Base-by-base conservation (phyloP, 2,329 filamentous ascomycete species). In the Cladophialophora exuberans region DNA sequence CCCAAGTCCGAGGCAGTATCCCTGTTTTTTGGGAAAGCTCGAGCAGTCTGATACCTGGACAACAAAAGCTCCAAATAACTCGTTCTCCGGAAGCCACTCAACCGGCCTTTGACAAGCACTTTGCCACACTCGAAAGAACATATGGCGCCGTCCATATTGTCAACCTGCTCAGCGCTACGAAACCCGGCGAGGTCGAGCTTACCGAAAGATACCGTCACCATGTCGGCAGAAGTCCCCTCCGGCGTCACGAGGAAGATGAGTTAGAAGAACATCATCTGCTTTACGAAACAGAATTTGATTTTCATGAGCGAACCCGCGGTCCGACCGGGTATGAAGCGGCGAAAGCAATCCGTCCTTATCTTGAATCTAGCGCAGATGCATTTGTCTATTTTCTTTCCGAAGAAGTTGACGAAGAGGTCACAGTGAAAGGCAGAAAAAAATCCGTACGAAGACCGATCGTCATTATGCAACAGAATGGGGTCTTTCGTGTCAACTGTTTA, bases 21-120 rank as follows among this genome's bases (percentile, higher is more conserved):
- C 94, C 94, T 1, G 81, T 97, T 2, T 99, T 99, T 70, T 99
- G 94, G 94, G 94, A 99, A 70, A 94, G 97, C 71, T 83, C 87
- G 23, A 85, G 91, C 9, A 92, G 92, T 17, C 80, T 97, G 26
- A 80, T 96, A 30, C 93, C 94, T 0, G 90, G 89, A 2, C 90
- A 97, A 65, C 94, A 97, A 69, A 97, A 97, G 69, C 96, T 99
- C 39, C 86, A 87, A 33, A 83, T 97, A 39, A 96, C 92, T 5
- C 82, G 94, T 56, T 96, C 92, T 10, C 81, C 84, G 0, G 92
- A 97, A 67, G 94, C 94, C 7, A 92, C 92, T 0, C 91, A 97
- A 66, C 93, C 91, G 28, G 90, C 94, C 1, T 97, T 99, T 68
- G 87, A 97, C 72, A 96, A 90, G 70, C 94, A 99, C 70, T 96